phyloP scores from a whole-genome alignment of 352 stramenopile genomes.

The Halophytophthora batemanensis region DNA sequence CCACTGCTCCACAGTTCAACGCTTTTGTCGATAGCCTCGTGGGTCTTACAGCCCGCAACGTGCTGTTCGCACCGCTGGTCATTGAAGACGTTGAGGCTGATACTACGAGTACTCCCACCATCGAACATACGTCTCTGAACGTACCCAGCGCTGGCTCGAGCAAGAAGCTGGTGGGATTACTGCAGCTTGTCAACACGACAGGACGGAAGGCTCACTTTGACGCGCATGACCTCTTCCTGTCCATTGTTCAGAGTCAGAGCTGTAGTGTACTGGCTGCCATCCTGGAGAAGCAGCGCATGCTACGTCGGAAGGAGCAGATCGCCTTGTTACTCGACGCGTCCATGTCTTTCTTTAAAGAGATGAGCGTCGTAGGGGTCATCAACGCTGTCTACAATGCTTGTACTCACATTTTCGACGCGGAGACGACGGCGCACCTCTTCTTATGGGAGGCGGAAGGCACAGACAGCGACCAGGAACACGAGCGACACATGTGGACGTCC shows the following conservation, averaged over 20 bases:
- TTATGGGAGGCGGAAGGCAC: constrained; percentile 41
- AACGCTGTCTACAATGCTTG: constrained; percentile 81
- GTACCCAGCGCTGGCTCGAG: constrained; percentile 6
- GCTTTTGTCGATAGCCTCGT: constrained; percentile 68
- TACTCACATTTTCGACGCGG: constrained; percentile 55
- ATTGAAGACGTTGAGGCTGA: constrained; percentile 34
- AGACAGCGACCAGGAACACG: constrained; percentile 9
- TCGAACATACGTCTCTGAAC: background rate
- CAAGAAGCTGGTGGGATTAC: constrained; percentile 54
- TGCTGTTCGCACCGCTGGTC: constrained; percentile 62
- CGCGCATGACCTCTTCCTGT: constrained; percentile 66
- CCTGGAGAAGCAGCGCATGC: constrained; percentile 61
- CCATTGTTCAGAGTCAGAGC: constrained; percentile 68
- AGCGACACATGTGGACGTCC: constrained; percentile 64
- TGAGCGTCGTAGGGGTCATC: constrained; percentile 72
- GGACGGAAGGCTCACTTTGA: constrained; percentile 63
- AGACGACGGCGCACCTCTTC: constrained; percentile 60
- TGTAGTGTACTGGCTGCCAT: constrained; percentile 68
- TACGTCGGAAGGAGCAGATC: constrained; percentile 67
- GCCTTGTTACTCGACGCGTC: constrained; percentile 60
- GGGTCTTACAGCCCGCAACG: constrained; percentile 46
- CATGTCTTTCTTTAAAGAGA: constrained; percentile 81
- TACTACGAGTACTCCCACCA: constrained; percentile 6
- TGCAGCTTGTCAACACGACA: constrained; percentile 73
- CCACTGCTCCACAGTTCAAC: constrained; percentile 38